Conservation (phyloP, 2,329 filamentous ascomycete species). For the Dactylonectria macrodidyma region DNA sequence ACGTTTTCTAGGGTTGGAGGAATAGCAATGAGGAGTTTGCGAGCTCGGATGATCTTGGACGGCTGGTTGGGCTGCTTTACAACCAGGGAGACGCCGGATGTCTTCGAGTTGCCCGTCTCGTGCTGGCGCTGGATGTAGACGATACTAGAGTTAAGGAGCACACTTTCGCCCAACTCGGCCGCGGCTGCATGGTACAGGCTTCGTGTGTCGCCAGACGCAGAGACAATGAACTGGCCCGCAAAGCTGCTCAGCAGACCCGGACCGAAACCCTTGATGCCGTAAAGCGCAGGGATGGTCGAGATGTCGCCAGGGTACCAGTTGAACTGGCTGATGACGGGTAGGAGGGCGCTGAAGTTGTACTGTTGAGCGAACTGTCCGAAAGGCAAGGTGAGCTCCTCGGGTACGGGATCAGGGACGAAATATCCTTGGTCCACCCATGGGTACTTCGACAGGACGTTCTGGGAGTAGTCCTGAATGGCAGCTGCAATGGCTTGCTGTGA, state of each 20-base stretch:
- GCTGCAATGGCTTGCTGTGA: constrained; percentile 10
- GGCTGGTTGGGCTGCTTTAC: constrained; percentile 34
- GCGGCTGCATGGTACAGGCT: constrained; percentile 34
- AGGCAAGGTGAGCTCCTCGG: constrained; percentile 35
- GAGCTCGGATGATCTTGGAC: constrained; percentile 32
- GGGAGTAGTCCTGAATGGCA: constrained; percentile 26
- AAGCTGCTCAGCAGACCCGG: constrained; percentile 32
- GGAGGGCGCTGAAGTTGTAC: constrained; percentile 33
- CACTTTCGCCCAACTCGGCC: background rate
- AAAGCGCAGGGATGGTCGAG: constrained; percentile 32
- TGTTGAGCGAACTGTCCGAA: constrained; percentile 38
- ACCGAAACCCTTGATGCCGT: constrained; percentile 40
- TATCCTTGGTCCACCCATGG: constrained; percentile 42
- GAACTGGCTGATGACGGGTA: constrained; percentile 32
- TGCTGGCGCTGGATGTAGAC: constrained; percentile 17
- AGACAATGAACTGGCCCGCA: constrained; percentile 21
- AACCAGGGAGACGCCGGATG: constrained; percentile 6
- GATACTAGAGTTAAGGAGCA: constrained; percentile 30
- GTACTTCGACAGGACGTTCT: constrained; percentile 35
- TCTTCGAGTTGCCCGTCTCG: background rate
- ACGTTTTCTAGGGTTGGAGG: constrained; percentile 46
- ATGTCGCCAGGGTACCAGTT: constrained; percentile 41
- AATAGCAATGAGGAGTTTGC: constrained; percentile 49
- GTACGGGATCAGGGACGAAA: constrained; percentile 32
- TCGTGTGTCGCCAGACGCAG: constrained; percentile 29